Evolutionary conservation across 257 asterid genomes (phyloP).

Genomic region (Paraleonurus japonicus): DNA sequence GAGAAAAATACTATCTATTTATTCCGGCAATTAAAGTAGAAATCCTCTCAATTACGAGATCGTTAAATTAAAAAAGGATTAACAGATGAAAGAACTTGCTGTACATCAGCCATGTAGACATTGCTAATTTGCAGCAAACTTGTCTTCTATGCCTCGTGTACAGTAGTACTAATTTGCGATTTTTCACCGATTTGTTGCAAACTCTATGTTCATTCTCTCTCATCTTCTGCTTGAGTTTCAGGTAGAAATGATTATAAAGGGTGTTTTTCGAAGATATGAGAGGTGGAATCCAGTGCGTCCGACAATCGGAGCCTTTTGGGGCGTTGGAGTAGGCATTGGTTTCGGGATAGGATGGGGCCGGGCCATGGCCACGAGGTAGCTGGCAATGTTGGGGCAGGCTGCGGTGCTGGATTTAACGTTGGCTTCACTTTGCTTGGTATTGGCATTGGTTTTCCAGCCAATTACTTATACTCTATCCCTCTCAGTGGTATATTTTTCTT

Average conservation of each 20-base stretch:
- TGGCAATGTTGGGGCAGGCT: slow-evolving; percentile 96
- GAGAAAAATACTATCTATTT: background rate
- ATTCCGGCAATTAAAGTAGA: background rate
- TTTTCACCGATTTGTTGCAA: background rate
- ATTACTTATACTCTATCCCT: slow-evolving; percentile 52
- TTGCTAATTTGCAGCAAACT: background rate
- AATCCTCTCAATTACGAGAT: background rate
- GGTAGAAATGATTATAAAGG: slow-evolving; percentile 81
- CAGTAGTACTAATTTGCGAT: background rate
- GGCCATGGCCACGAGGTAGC: slow-evolving; percentile 94
- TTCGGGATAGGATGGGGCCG: slow-evolving; percentile 99
- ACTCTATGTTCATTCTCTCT: background rate
- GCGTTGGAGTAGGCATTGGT: slow-evolving; percentile 87
- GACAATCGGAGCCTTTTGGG: slow-evolving; percentile 92
- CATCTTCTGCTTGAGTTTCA: slow-evolving; percentile 22
- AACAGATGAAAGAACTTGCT: background rate
- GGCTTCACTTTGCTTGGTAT: slow-evolving; percentile 77
- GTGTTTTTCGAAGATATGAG: slow-evolving; percentile 66
- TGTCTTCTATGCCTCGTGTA: background rate
- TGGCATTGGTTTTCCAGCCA: slow-evolving; percentile 91
- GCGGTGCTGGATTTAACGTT: slow-evolving; percentile 86
- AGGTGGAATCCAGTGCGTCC: slow-evolving; percentile 97
- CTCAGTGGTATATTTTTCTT: slow-evolving; percentile 44
- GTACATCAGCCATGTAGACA: background rate
- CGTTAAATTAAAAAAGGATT: background rate